Evolutionary conservation across 345 rosid species (phyloP), one percentile per base, ranked within the genome.

Genomic region (Draba incana): DNA sequence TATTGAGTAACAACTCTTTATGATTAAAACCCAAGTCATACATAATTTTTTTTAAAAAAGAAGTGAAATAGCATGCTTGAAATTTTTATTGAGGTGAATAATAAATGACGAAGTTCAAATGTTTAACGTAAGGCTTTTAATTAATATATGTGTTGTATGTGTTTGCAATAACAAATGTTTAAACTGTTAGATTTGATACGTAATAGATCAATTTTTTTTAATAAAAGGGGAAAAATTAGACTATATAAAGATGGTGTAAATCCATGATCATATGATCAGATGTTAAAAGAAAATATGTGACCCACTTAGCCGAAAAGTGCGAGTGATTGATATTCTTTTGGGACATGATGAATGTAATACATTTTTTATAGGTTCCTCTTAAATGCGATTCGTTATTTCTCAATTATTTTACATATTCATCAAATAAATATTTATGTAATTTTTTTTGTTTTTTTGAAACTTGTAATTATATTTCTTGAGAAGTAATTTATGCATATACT

Each of bases 281-380:
- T 2, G 4, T 0, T 4, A 5, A 31, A 24, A 50, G 13, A 8
- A 9, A 48, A 33, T 55, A 9, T 42, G 24, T 11, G 47, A 57
- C 45, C 28, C 44, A 33, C 35, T 35, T n/a, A 8, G 46, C 30
- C 4, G 46, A 63, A 63, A 63, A 48, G 35, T 23, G 3, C 35
- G 35, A 69, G 52, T 59, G 52, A 59, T 59, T 49, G 59, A 50
- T 59, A 8, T 69, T 58, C 14, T 48, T 69, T 58, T 11, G 66
- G 10, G n/a, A 30, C 44, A 48, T 35, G 31, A 63, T 48, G 35
- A 48, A 20, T 35, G 5, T 59, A 20, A 12, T 33, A 58, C 10
- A 38, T 56, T 51, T 64, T 51, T 3, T 49, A 23, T 47, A 35
- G 20, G 8, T 41, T n/a, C 10, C 5, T 39, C 24, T n/a, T 44